Percentiles rank a stretch among this genome's conserved stretches.
These are phyloP conservation scores for Arxiozyma heterogenica DNA, from an alignment of 1,139 yeast genomes.

Conservation along the genomic window DNA sequence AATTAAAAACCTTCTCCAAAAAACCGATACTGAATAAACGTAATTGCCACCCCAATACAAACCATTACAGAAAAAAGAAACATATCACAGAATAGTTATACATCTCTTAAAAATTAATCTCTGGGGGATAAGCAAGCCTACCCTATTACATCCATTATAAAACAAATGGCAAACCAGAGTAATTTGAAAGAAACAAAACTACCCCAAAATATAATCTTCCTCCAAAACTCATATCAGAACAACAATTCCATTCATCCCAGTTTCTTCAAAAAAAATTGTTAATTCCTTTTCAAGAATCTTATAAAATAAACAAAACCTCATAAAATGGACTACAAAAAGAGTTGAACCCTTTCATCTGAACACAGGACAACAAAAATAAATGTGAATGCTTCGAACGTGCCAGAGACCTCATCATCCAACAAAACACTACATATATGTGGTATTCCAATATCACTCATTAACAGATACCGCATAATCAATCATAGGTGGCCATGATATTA, in stretches of 20 bases:
- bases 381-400: not conserved
- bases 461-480: not conserved
- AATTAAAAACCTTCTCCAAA: not conserved
- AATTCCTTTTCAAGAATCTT: not conserved
- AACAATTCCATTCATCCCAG: not conserved
- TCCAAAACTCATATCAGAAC: not conserved
- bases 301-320: not conserved
- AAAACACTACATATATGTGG: not conserved
- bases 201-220: not conserved
- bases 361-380: not conserved
- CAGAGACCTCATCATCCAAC: not conserved
- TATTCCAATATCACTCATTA: not conserved
- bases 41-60: slow-evolving; percentile 1
- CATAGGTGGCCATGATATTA: not conserved
- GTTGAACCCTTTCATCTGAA: not conserved
- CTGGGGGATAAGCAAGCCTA: slow-evolving; percentile 76
- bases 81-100: not conserved
- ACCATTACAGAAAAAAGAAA: not conserved
- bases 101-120: not conserved
- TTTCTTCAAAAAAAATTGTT: not conserved
- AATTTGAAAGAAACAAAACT: not conserved
- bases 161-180: slow-evolving; percentile 6
- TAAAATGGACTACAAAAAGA: not conserved
- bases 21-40: not conserved
- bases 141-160: slow-evolving; percentile 33